Evolutionary conservation across 2,329 filamentous ascomycete species (phyloP).

Genomic region (Neoascochyta sp.): DNA sequence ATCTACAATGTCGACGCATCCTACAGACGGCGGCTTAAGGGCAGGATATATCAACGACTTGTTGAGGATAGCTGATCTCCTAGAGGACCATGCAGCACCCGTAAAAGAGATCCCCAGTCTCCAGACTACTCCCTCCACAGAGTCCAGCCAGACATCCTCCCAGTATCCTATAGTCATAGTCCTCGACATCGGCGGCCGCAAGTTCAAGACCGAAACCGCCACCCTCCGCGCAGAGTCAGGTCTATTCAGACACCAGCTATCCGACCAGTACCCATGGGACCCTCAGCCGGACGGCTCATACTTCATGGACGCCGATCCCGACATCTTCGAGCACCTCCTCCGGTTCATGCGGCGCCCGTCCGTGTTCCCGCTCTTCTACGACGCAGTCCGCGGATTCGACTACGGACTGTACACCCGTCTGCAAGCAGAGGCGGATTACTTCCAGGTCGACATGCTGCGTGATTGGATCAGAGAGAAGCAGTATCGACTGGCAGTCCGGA

Average conservation of each 20-base stretch:
- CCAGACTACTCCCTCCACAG: too few relatives aligned
- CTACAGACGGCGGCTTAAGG: too few relatives aligned
- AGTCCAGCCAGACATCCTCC: too few relatives aligned
- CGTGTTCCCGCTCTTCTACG: constrained; percentile 34
- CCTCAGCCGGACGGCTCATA: constrained; percentile 26
- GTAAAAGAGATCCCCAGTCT: too few relatives aligned
- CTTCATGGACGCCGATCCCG: constrained; percentile 41
- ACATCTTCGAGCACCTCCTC: constrained; percentile 29
- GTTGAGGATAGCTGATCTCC: too few relatives aligned
- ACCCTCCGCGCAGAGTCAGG: constrained; percentile 10
- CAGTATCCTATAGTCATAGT: constrained; percentile 10
- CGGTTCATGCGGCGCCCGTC: constrained; percentile 17
- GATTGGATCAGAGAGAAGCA: constrained; percentile 28
- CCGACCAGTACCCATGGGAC: constrained; percentile 4
- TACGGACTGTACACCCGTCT: constrained; percentile 33
- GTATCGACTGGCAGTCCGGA: constrained; percentile 23
- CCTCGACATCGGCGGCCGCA: constrained; percentile 15
- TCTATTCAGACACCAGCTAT: constrained; percentile 6
- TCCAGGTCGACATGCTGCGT: constrained; percentile 27
- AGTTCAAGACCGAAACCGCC: constrained; percentile 7
- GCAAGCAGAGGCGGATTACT: constrained; percentile 34
- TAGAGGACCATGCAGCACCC: too few relatives aligned
- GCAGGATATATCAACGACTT: too few relatives aligned
- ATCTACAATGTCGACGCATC: too few relatives aligned
- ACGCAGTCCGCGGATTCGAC: constrained; percentile 28